A percentile compares a stretch with the other conserved stretches of the same genome.
phyloP scores from a whole-genome alignment of 352 stramenopile genomes.

The Phytophthora parvispora region DNA sequence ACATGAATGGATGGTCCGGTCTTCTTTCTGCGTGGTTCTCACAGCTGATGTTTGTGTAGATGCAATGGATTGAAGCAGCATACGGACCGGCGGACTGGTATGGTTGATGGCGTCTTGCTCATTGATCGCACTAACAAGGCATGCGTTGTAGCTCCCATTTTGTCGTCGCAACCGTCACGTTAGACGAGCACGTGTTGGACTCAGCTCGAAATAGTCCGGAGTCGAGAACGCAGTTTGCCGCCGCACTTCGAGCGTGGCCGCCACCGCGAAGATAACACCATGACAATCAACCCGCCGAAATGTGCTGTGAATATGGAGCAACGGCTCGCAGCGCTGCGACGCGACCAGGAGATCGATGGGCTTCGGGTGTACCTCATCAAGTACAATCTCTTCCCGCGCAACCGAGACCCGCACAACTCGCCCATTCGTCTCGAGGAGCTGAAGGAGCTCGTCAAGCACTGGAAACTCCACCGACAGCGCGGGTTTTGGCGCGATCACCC shows the following conservation, averaged over 20 bases:
- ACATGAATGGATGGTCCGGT: slow-evolving; percentile 25
- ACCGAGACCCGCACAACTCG: slow-evolving; percentile 87
- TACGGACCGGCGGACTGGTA: too few relatives aligned
- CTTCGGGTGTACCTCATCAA: slow-evolving; percentile 89
- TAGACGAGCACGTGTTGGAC: too few relatives aligned
- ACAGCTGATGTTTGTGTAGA: slow-evolving; percentile 12
- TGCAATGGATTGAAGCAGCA: slow-evolving; percentile 14
- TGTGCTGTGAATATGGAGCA: slow-evolving; percentile 91
- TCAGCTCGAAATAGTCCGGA: too few relatives aligned
- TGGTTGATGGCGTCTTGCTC: too few relatives aligned
- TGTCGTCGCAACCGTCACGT: too few relatives aligned
- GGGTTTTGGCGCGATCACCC: slow-evolving; percentile 93
- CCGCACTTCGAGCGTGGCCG: slow-evolving; percentile 10
- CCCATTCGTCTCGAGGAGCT: slow-evolving; percentile 91
- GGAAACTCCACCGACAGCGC: slow-evolving; percentile 91
- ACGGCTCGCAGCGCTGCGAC: slow-evolving; percentile 75
- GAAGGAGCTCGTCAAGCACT: slow-evolving; percentile 94
- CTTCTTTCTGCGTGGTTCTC: slow-evolving; percentile 8
- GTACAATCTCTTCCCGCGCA: slow-evolving; percentile 89
- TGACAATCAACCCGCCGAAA: slow-evolving; percentile 84
- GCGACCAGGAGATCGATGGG: slow-evolving; percentile 88
- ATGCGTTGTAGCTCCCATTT: slow-evolving; percentile 15
- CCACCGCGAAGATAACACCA: slow-evolving; percentile 17
- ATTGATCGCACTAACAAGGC: too few relatives aligned
- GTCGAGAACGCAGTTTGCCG: background rate